Evolutionary conservation across 108 stramenopile species (phyloP).

Genomic region (Fragilaria radians): DNA sequence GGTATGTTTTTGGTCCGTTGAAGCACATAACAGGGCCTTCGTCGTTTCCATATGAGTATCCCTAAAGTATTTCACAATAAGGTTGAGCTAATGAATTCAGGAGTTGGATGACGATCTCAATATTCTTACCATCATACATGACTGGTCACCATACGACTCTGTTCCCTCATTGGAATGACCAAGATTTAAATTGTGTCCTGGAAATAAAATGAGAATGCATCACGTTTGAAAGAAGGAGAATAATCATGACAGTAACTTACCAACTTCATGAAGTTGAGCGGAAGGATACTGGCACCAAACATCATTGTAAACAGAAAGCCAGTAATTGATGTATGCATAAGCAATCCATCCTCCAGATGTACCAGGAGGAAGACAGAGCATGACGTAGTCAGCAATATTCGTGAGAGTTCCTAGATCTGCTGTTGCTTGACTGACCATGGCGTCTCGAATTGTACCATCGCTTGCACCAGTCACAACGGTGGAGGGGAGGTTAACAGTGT

Average conservation of each 20-base stretch:
- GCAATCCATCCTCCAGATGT: constrained; percentile 20
- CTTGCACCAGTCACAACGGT: constrained; percentile 3
- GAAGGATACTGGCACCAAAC: constrained; percentile 41
- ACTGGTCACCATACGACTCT: constrained; percentile 33
- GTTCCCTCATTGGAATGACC: constrained; percentile 35
- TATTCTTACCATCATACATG: background rate
- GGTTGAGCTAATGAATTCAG: too few species aligned
- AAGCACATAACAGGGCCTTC: constrained; percentile 20
- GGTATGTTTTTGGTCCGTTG: constrained; percentile 14
- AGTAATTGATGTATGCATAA: constrained; percentile 33
- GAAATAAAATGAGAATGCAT: background rate
- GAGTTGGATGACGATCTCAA: too few species aligned
- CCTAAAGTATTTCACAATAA: background rate
- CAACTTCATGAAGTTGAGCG: constrained; percentile 29
- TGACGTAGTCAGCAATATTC: constrained; percentile 25
- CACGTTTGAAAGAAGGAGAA: too few species aligned
- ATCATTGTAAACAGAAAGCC: constrained; percentile 36
- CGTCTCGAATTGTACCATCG: constrained; percentile 14
- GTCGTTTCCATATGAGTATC: constrained; percentile 9
- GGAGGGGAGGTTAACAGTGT: constrained; percentile 12
- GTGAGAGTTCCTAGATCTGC: constrained; percentile 6
- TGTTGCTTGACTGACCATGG: constrained; percentile 13
- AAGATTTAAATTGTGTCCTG: constrained; percentile 12
- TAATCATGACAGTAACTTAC: constrained; percentile 6
- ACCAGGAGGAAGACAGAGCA: constrained; percentile 40